Evolutionary conservation across 1,284 basidiomycete species (phyloP).

Genomic region (Papiliotrema nemorosa): DNA sequence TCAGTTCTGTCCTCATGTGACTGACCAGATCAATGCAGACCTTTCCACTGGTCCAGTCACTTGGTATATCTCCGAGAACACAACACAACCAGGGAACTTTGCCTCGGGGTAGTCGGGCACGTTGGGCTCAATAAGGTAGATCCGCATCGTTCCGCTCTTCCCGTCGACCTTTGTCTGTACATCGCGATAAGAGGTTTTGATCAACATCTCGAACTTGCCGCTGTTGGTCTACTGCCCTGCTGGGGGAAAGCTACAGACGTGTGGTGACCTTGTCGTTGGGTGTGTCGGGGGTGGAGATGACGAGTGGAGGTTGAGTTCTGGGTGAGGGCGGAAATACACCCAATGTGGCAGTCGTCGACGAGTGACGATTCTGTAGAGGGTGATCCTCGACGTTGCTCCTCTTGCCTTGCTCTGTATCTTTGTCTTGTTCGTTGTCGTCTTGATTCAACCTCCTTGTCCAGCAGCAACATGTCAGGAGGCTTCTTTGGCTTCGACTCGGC

Average conservation of each 20-base stretch:
- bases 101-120: slow-evolving; percentile 48
- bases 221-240: no score
- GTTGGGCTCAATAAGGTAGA: slow-evolving; percentile 52
- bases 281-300: no score
- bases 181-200: slow-evolving; percentile 73
- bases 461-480: slow-evolving; percentile 38
- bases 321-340: no score
- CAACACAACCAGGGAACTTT: slow-evolving; percentile 50
- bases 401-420: no score
- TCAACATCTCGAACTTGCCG: slow-evolving; percentile 69
- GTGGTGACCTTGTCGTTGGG: no score
- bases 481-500: slow-evolving; percentile 50
- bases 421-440: no score
- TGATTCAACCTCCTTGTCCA: no score
- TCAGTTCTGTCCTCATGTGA: slow-evolving; percentile 2
- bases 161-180: slow-evolving; percentile 62
- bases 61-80: slow-evolving; percentile 53
- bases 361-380: no score
- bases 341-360: no score
- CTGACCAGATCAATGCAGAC: slow-evolving; percentile 2
- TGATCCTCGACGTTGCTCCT: no score
- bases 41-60: slow-evolving; percentile 46
- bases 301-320: no score
- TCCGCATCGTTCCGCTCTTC: slow-evolving; percentile 65
- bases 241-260: no score